Conservation (phyloP, 1,139 yeast species). For the Yamadazyma jaroonii region DNA sequence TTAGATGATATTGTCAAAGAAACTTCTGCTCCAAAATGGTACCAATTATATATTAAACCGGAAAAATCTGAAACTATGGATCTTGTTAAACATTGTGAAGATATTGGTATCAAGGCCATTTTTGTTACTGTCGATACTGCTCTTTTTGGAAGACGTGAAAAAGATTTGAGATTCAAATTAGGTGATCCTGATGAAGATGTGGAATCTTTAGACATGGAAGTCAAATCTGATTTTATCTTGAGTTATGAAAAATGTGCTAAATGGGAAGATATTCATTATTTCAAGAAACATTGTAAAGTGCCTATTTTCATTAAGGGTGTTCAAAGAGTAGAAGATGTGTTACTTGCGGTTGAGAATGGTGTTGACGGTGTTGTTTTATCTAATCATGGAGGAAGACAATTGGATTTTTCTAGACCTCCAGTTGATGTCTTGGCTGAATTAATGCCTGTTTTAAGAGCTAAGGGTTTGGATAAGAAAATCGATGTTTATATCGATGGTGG, state of each 20-base stretch:
- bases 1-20: conserved; percentile 52
- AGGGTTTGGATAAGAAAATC: conserved; percentile 30
- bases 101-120: conserved; percentile 23
- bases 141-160: conserved; percentile 24
- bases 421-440: conserved; percentile 49
- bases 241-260: conserved; percentile 13
- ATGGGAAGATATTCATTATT: conserved; percentile 21
- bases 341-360: conserved; percentile 43
- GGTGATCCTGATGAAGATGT: conserved; percentile 16
- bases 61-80: conserved; percentile 20
- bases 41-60: conserved; percentile 47
- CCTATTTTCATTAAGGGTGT: conserved; percentile 51
- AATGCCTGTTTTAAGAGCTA: conserved; percentile 35
- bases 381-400: conserved; percentile 57
- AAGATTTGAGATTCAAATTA: conserved; percentile 19
- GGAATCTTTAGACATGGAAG: conserved; percentile 43
- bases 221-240: conserved; percentile 10
- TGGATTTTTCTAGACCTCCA: conserved; percentile 49
- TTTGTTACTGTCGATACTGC: conserved; percentile 29
- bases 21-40: conserved; percentile 23
- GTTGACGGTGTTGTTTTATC: conserved; percentile 51
- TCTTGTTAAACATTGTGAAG: conserved; percentile 18
- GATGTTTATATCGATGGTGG: conserved; percentile 56
- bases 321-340: conserved; percentile 50
- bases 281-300: conserved; percentile 20